Percentiles rank a stretch among this genome's conserved stretches.
These are phyloP conservation scores for Durusdinium trenchii DNA, from an alignment of 73 alveolate genomes.

Conservation along the genomic window DNA sequence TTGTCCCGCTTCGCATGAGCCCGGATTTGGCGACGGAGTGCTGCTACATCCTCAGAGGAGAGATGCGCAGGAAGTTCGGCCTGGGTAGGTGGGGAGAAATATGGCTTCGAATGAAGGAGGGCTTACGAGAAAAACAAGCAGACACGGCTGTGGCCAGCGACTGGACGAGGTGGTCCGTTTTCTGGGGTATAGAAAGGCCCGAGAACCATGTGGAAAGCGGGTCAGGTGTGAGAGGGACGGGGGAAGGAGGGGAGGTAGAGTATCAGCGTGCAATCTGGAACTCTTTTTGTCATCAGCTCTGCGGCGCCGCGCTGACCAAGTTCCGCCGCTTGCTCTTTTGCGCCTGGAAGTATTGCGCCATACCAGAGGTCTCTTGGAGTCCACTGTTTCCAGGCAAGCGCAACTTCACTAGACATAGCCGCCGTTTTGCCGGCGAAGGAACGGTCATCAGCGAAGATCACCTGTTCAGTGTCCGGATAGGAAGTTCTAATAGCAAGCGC, in stretches of 20 bases:
- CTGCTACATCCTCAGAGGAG: neutral
- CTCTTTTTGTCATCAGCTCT: too few relatives aligned
- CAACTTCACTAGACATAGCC: too few relatives aligned
- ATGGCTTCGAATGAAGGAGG: neutral
- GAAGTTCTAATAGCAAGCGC: too few relatives aligned
- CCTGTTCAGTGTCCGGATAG: too few relatives aligned
- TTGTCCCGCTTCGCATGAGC: neutral
- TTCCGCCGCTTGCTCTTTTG: too few relatives aligned
- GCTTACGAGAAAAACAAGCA: neutral
- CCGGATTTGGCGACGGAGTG: neutral
- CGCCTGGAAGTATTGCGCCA: too few relatives aligned
- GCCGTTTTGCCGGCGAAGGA: too few relatives aligned
- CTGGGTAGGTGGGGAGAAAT: neutral
- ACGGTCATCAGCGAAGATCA: too few relatives aligned
- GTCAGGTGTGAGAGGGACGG: neutral
- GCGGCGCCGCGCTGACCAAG: too few relatives aligned
- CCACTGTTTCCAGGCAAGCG: too few relatives aligned
- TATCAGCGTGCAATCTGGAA: too few relatives aligned
- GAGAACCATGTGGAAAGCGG: neutral
- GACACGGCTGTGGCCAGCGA: neutral
- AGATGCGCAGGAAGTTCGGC: neutral
- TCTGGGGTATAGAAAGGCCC: neutral
- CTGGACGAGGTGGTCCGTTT: neutral
- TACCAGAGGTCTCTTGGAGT: too few relatives aligned
- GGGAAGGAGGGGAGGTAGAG: neutral